Evolutionary conservation across 345 rosid genomes (phyloP).

Genomic region (Brassica nigra): DNA sequence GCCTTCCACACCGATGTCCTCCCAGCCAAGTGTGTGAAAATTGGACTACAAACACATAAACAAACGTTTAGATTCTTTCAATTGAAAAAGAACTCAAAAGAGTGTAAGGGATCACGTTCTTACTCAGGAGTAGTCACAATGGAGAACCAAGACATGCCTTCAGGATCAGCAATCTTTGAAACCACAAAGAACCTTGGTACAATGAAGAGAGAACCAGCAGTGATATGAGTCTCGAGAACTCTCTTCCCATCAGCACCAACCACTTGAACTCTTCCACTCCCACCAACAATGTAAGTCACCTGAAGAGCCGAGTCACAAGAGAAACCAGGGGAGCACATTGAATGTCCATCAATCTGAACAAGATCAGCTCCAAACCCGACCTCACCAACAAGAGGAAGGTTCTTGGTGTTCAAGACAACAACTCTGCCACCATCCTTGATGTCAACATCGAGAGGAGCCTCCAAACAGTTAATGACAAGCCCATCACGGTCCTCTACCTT

Average conservation of each 20-base stretch:
- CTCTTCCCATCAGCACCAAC: conserved; percentile 79
- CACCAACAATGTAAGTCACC: conserved; percentile 75
- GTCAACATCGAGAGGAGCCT: conserved; percentile 68
- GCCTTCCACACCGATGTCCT: conserved; percentile 82
- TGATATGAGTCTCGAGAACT: conserved; percentile 67
- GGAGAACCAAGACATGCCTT: conserved; percentile 85
- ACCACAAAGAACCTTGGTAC: conserved; percentile 91
- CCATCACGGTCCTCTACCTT: conserved; percentile 58
- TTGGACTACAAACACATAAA: conserved; percentile 55
- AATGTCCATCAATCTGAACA: conserved; percentile 65
- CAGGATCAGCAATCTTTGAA: conserved; percentile 80
- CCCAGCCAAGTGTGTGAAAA: conserved; percentile 92
- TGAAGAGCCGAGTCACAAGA: conserved; percentile 93
- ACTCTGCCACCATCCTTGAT: conserved; percentile 83
- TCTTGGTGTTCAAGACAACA: conserved; percentile 79
- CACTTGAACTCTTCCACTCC: conserved; percentile 77
- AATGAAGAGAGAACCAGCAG: conserved; percentile 73
- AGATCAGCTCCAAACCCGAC: conserved; percentile 95
- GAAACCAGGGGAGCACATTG: conserved; percentile 97
- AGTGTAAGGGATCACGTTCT: conserved; percentile 7
- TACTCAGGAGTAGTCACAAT: conserved; percentile 89
- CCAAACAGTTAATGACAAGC: conserved; percentile 69
- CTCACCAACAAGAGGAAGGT: conserved; percentile 79
- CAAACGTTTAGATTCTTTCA: not conserved
- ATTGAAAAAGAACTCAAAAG: not conserved